Percentiles rank a stretch among this genome's conserved stretches.
Evolutionary conservation across 1,139 yeast genomes (phyloP).

Genomic region (Sugiyamaella grinbergsii): DNA sequence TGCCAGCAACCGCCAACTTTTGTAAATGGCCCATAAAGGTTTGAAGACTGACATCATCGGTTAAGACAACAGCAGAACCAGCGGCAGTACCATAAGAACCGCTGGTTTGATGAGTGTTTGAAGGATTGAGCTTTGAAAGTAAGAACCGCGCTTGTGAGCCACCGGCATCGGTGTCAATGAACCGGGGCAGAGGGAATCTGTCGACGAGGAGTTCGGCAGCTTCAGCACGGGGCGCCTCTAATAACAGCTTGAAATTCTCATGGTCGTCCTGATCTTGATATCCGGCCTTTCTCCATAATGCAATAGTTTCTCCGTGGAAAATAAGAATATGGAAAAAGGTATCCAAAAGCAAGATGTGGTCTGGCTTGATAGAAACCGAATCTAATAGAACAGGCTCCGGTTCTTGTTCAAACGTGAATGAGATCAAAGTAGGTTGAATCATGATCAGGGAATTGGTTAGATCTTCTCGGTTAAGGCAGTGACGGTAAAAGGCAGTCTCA

Average conservation of each 20-base stretch:
- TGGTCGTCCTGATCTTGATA: conserved; percentile 91
- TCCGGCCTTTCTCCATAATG: conserved; percentile 95
- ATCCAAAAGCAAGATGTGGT: conserved; percentile 82
- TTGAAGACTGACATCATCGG: conserved; percentile 92
- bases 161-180: conserved; percentile 95
- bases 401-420: conserved; percentile 73
- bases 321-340: conserved; percentile 96
- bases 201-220: conserved; percentile 90
- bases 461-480: conserved; percentile 87
- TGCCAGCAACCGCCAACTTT: conserved; percentile 68
- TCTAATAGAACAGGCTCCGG: conserved; percentile 95
- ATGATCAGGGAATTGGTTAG: conserved; percentile 90
- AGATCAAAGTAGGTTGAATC: conserved; percentile 95
- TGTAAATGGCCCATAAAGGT: conserved; percentile 89
- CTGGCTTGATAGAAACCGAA: conserved; percentile 89
- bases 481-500: conserved; percentile 97
- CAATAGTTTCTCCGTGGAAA: conserved; percentile 92
- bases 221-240: conserved; percentile 88
- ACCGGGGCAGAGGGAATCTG: conserved; percentile 95
- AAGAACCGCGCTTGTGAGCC: conserved; percentile 98
- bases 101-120: conserved; percentile 72
- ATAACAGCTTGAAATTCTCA: conserved; percentile 79
- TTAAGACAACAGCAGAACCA: conserved; percentile 80
- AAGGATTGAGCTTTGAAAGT: conserved; percentile 90
- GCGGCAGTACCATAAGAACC: conserved; percentile 48